phyloP scores from a whole-genome alignment of 495 filamentous ascomycete species.

The Penicillium nucicola region DNA sequence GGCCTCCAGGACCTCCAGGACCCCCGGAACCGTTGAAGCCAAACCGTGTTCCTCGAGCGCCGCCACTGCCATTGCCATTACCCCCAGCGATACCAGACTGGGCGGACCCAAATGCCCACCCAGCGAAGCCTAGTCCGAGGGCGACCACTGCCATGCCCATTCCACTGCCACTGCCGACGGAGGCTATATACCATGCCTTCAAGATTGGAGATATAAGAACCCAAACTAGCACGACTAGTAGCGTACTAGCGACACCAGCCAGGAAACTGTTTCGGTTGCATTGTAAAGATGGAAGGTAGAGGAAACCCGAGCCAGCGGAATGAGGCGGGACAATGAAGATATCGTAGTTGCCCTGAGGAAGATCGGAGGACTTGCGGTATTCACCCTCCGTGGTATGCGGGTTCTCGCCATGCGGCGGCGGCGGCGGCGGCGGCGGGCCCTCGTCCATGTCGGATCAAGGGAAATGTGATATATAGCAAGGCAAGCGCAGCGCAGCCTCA shows the following conservation, averaged over 20 bases:
- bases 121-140: conserved; percentile 66
- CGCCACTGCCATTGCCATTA: conserved; percentile 18
- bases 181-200: conserved; percentile 62
- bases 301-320: conserved; percentile 82
- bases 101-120: conserved; percentile 69
- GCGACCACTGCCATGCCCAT: conserved; percentile 61
- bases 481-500: background rate
- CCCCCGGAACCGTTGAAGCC: conserved; percentile 14
- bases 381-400: conserved; percentile 52
- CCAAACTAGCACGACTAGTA: conserved; percentile 64
- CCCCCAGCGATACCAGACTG: conserved; percentile 43
- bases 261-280: conserved; percentile 87
- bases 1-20: background rate
- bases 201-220: conserved; percentile 66
- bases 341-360: conserved; percentile 86
- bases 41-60: conserved; percentile 22
- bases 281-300: conserved; percentile 87
- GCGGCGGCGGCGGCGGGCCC: conserved; percentile 55
- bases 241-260: conserved; percentile 72
- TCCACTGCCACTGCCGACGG: conserved; percentile 58
- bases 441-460: conserved; percentile 31
- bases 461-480: background rate
- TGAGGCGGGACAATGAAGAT: conserved; percentile 98
- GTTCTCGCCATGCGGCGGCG: conserved; percentile 67
- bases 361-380: conserved; percentile 52